Evolutionary conservation across 805 yeast genomes (phyloP), one percentile per base, ranked within the genome.

Genomic region (Alloascoidea africana): DNA sequence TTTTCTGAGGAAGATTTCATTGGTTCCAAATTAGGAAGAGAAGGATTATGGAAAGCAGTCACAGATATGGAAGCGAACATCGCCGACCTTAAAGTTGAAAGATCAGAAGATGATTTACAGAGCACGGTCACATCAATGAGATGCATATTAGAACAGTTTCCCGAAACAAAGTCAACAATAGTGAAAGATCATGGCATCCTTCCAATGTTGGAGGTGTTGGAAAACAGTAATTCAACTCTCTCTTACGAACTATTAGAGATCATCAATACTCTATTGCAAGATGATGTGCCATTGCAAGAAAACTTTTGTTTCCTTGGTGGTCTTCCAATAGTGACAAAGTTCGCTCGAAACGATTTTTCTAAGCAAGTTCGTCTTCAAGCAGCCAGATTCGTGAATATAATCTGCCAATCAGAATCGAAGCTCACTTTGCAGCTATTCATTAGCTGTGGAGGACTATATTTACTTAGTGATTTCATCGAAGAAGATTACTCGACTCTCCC

Each of bases 391-490:
- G 40, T 50, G n/a, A 42, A 39, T 32, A 38, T 36, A 36, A 37
- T 37, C 18, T 47, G 63, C 35, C 44, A 51, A 16, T 44, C 45
- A 14, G 30, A 23, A 23, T 27, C 39, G 4, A 60, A 60, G 17
- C 46, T 47, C 32, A 65, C 66, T 2, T 47, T 66, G 14, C 58
- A 65, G 5, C 63, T 63, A 66, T 59, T 67, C 43, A 57, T 67
- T 5, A 56, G 68, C 1, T 55, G 66, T 38, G 71, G 71, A 6
- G 74, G 73, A 0, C 49, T 70, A 15, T 50, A 60, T 18, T 59
- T 66, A 2, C 50, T 68, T 18, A 48, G 66, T 1, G 61, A 63
- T 30, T 63, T 68, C 42, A 55, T 67, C 3, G 70, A 66, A 39
- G 70, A 63, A 38, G 70, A 66, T 41, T 58, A 59, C 38, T 65